Evolutionary conservation across 257 asterid genomes (phyloP).

Genomic region (Solanum lycopersicoides): DNA sequence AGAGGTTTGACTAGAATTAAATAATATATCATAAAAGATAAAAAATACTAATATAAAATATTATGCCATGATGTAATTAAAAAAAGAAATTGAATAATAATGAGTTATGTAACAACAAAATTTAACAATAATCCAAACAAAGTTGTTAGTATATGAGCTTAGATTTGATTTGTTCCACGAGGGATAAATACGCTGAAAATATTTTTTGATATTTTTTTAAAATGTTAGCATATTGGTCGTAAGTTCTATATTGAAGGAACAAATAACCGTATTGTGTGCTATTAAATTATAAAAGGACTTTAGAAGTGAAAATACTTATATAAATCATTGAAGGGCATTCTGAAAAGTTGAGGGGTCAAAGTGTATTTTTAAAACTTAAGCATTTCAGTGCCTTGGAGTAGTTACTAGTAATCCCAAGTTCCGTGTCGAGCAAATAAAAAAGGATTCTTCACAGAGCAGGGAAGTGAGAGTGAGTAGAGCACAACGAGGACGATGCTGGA

Average conservation of each 20-base stretch:
- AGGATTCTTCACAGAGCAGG: not conserved
- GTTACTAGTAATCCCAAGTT: not conserved
- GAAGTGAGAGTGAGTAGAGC: not conserved
- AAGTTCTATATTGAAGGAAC: not conserved
- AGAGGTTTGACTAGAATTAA: too few relatives aligned
- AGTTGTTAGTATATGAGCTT: not conserved
- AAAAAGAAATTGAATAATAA: too few relatives aligned
- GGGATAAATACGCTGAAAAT: not conserved
- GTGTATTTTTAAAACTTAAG: not conserved
- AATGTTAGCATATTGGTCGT: not conserved
- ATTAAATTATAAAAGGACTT: not conserved
- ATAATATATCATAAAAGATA: too few relatives aligned
- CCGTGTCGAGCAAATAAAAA: not conserved
- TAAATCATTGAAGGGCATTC: not conserved
- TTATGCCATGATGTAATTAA: too few relatives aligned
- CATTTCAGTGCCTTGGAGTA: not conserved
- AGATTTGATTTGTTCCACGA: not conserved
- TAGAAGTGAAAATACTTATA: not conserved
- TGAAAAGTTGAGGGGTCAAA: not conserved
- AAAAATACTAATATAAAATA: too few relatives aligned
- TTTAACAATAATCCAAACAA: too few relatives aligned
- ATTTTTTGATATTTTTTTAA: not conserved
- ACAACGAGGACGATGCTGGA: slow-evolving; percentile 47
- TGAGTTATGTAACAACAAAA: too few relatives aligned
- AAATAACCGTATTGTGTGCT: not conserved